Evolutionary conservation across 257 asterid species (phyloP).

Genomic region (Solanum bukasovii): DNA sequence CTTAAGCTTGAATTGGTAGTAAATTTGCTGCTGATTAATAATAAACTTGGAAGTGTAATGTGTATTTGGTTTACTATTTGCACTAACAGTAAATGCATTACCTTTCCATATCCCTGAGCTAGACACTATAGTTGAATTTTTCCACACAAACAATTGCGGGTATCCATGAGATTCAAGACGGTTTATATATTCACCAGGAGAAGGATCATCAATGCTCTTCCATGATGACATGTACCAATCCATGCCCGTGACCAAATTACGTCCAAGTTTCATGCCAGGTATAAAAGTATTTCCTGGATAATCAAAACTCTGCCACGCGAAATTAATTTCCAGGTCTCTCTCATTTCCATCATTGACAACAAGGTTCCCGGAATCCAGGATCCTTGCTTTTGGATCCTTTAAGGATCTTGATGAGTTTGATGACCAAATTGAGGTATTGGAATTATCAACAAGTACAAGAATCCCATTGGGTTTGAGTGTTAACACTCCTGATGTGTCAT

Average conservation of each 20-base stretch:
- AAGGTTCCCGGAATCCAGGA: constrained; percentile 5
- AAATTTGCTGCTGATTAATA: background rate
- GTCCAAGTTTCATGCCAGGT: constrained; percentile 10
- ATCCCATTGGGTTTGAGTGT: background rate
- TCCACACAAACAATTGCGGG: background rate
- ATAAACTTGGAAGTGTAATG: background rate
- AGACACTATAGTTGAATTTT: background rate
- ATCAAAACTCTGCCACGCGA: constrained; percentile 12
- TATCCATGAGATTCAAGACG: background rate
- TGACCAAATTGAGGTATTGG: background rate
- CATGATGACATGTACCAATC: background rate
- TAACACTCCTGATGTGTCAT: constrained; percentile 1
- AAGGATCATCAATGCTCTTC: constrained; percentile 12
- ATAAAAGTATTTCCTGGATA: background rate
- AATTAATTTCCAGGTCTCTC: background rate
- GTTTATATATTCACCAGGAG: constrained; percentile 3
- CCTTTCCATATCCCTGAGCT: constrained; percentile 10
- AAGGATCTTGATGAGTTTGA: background rate
- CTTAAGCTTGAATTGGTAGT: background rate
- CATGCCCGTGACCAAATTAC: background rate
- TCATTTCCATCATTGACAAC: constrained; percentile 1
- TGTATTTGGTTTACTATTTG: background rate
- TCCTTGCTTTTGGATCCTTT: background rate
- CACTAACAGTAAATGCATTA: background rate
- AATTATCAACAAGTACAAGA: background rate